phyloP scores from a whole-genome alignment of 129 eudicot genomes.

The Gnaphalium uliginosum region DNA sequence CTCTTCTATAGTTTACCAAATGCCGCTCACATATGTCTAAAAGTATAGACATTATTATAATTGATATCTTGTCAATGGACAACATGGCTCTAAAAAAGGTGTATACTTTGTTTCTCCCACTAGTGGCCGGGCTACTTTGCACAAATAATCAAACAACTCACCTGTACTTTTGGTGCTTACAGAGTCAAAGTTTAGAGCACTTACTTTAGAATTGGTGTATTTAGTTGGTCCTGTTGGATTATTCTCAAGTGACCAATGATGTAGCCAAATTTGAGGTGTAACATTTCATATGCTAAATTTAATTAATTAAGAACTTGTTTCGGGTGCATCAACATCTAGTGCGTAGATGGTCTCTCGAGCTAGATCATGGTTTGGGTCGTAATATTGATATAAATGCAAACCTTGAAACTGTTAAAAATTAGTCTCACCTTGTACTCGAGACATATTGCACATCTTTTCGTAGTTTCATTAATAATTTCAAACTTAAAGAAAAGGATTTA shows the following conservation, averaged over 20 bases:
- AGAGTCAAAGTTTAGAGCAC: neutral
- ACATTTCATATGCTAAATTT: neutral
- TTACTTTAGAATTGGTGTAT: neutral
- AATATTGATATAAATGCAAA: neutral
- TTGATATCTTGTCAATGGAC: neutral
- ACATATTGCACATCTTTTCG: too few relatives aligned
- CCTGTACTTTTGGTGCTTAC: neutral
- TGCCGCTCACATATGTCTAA: neutral
- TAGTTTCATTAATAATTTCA: too few relatives aligned
- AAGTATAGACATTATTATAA: neutral
- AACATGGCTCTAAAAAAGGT: neutral
- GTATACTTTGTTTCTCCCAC: neutral
- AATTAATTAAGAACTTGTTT: neutral
- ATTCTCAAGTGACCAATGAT: neutral
- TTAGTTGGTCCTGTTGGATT: neutral
- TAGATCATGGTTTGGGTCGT: neutral
- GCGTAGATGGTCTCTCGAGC: neutral
- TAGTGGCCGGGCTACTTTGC: neutral
- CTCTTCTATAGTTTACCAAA: neutral
- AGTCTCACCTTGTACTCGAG: too few relatives aligned
- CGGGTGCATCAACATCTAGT: neutral
- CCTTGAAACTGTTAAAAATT: neutral
- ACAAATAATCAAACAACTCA: neutral
- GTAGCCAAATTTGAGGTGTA: neutral
- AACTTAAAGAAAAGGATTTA: too few relatives aligned